A percentile compares a stretch with the other conserved stretches of the same genome.
These are phyloP conservation scores for Sarocladium strictum DNA, from an alignment of 2,329 filamentous ascomycete species.

Conservation along the genomic window DNA sequence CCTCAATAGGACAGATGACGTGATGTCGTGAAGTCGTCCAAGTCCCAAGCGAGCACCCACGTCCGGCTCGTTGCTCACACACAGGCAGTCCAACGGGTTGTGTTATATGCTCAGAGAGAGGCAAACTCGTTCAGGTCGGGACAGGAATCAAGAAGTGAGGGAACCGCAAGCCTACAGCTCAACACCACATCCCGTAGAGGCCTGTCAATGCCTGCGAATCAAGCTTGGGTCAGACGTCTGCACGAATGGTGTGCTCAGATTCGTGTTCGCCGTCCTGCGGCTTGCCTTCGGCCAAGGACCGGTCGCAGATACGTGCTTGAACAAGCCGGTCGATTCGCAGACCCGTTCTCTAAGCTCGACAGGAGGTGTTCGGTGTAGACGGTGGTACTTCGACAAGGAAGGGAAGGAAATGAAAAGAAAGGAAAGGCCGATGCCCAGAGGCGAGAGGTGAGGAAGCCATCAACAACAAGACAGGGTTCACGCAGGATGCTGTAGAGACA, in stretches of 20 bases:
- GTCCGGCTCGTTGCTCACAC: not conserved
- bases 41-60: not conserved
- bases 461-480: not conserved
- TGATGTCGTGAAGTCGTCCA: not conserved
- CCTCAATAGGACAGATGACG: too few species aligned
- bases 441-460: not conserved
- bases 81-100: not conserved
- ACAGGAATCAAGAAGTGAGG: not conserved
- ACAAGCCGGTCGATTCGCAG: not conserved
- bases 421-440: not conserved
- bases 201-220: not conserved
- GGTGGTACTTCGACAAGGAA: too few species aligned
- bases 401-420: too few species aligned
- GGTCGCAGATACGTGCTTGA: not conserved
- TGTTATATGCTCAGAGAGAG: not conserved
- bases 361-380: not conserved
- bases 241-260: not conserved
- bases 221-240: not conserved
- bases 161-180: not conserved
- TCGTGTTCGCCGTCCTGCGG: conserved; percentile 1
- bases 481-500: not conserved
- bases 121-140: not conserved
- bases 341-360: not conserved
- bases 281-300: not conserved
- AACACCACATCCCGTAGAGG: not conserved